A percentile compares a stretch with the other conserved stretches of the same genome.
Evolutionary conservation across 108 stramenopile species (phyloP).

Genomic region (Pseudonitzschia pungens): DNA sequence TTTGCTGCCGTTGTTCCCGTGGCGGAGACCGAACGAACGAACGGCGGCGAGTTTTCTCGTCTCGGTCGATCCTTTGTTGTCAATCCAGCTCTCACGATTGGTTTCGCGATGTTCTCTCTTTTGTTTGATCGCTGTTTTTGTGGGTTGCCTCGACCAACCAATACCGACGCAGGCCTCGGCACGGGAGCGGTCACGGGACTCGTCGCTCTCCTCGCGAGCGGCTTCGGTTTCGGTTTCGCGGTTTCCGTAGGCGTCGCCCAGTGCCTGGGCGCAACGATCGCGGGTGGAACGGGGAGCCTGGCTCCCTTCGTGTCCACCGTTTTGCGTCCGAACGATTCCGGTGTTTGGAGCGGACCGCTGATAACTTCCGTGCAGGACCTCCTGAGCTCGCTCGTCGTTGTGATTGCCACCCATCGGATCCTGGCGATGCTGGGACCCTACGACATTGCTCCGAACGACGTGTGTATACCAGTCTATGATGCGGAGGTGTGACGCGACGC

Average conservation of each 20-base stretch:
- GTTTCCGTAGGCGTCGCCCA: conserved; percentile 55
- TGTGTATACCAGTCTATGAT: conserved; percentile 26
- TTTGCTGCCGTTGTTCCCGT: no score
- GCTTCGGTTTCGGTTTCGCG: conserved; percentile 49
- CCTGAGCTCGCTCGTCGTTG: conserved; percentile 65
- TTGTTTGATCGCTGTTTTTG: no score
- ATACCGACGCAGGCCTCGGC: conserved; percentile 5
- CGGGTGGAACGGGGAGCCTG: conserved; percentile 62
- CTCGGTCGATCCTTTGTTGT: no score
- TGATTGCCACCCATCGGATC: conserved; percentile 55
- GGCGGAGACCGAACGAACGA: no score
- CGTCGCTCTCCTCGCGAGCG: conserved; percentile 50
- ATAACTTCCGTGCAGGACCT: conserved; percentile 75
- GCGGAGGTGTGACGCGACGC: no score
- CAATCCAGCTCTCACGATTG: no score
- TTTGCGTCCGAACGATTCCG: conserved; percentile 49
- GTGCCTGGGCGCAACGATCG: conserved; percentile 49
- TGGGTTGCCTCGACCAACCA: neutral
- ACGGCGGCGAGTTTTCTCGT: no score
- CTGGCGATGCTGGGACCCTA: conserved; percentile 46
- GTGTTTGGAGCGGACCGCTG: conserved; percentile 63
- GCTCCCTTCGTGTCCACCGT: conserved; percentile 63
- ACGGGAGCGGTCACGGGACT: conserved; percentile 46
- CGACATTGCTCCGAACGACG: conserved; percentile 44
- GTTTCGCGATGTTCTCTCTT: no score